phyloP scores from a whole-genome alignment of 2,329 filamentous ascomycete genomes.

The Dactylonectria estremocensis region DNA sequence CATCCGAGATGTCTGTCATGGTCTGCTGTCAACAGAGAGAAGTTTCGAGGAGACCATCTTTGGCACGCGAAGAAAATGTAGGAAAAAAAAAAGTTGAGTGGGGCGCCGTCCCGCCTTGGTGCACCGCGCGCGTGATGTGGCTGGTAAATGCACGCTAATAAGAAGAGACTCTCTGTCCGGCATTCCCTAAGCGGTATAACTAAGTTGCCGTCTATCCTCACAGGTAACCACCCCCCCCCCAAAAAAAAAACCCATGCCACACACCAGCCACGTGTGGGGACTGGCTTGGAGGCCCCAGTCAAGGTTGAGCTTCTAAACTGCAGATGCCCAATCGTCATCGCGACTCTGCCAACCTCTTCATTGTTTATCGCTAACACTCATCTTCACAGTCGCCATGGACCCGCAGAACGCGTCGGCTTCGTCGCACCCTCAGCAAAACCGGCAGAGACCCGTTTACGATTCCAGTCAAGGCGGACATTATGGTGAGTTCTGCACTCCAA shows the following conservation, averaged over 20 bases:
- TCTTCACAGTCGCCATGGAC: constrained; percentile 52
- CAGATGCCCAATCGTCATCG: constrained; percentile 47
- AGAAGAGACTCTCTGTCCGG: not conserved
- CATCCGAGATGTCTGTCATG: constrained; percentile 51
- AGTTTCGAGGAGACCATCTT: not conserved
- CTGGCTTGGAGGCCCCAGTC: not conserved
- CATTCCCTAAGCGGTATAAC: too few relatives aligned
- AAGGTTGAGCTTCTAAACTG: constrained; percentile 23
- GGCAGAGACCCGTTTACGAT: constrained; percentile 79
- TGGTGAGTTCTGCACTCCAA: constrained; percentile 66
- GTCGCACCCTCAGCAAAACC: constrained; percentile 70
- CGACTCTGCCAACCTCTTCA: constrained; percentile 36
- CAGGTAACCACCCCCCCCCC: too few relatives aligned
- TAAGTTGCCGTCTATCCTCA: not conserved
- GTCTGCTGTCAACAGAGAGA: constrained; percentile 44
- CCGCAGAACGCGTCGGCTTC: constrained; percentile 63
- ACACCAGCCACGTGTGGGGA: not conserved
- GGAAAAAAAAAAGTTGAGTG: constrained; percentile 18
- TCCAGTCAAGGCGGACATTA: constrained; percentile 83
- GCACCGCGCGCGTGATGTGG: constrained; percentile 3
- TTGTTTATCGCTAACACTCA: constrained; percentile 29
- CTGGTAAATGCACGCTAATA: constrained; percentile 5
- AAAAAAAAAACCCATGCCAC: not conserved
- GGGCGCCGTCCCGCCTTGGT: not conserved
- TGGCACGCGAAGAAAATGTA: constrained; percentile 12